These are phyloP conservation scores for Mycosphaerella arachidis DNA, from an alignment of 2,329 filamentous ascomycete species.

Conservation along the genomic window DNA sequence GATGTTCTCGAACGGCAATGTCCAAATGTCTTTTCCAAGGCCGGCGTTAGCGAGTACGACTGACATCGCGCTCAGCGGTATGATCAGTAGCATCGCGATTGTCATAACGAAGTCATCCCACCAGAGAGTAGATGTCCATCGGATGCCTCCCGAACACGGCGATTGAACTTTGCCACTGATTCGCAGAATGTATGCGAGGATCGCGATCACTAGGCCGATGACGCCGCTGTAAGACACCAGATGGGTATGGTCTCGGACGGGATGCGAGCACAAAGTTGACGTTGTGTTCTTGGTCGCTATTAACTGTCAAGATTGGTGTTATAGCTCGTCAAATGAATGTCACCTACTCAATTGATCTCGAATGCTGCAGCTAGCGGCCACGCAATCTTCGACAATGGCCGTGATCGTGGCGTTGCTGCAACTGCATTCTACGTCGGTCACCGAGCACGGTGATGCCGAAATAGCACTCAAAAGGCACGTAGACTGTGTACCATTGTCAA, in stretches of 20 bases:
- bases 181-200: slow-evolving; percentile 11
- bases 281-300: slow-evolving; percentile 18
- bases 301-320: background rate
- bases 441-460: slow-evolving; percentile 15
- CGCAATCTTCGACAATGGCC: slow-evolving; percentile 5
- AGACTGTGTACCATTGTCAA: slow-evolving; percentile 7
- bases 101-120: slow-evolving; percentile 20
- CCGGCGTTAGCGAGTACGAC: slow-evolving; percentile 18
- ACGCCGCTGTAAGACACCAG: slow-evolving; percentile 7
- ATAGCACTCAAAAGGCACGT: slow-evolving; percentile 18
- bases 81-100: slow-evolving; percentile 13
- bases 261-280: slow-evolving; percentile 13
- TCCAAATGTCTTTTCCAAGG: slow-evolving; percentile 25
- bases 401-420: slow-evolving; percentile 12
- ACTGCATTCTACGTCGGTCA: slow-evolving; percentile 19
- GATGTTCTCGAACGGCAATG: slow-evolving; percentile 15
- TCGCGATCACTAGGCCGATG: slow-evolving; percentile 11
- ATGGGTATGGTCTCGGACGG: slow-evolving; percentile 12
- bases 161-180: slow-evolving; percentile 1
- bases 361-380: slow-evolving; percentile 8
- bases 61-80: slow-evolving; percentile 8
- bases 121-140: slow-evolving; percentile 12
- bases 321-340: background rate
- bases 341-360: slow-evolving; percentile 13
- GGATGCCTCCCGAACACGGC: background rate